Evolutionary conservation across 1,284 basidiomycete species (phyloP), one percentile per base, ranked within the genome.

Genomic region (Ustilago crameri): DNA sequence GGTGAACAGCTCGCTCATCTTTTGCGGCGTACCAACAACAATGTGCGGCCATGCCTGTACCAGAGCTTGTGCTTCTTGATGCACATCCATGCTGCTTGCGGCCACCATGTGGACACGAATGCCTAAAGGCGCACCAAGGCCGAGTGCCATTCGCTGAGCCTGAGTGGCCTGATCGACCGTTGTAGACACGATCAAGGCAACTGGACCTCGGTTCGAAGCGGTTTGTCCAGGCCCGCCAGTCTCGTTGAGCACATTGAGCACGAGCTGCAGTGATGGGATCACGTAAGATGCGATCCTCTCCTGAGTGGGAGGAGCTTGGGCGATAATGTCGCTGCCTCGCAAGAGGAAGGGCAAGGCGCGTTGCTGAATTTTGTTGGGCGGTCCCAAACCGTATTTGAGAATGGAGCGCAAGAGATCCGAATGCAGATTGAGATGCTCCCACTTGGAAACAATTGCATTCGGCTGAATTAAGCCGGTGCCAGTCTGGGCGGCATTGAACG

Each of bases 91-190:
- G 45, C 66, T 56, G 42, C 59, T 70, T 20, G 74, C 70, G 12
- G 71, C 75, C 8, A 73, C 70, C 43, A 79, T 78, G 58, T 79
- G 75, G 3, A 79, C 75, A 18, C 77, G 64, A 35, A 80, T 72
- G 43, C 77, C 79, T 14, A 74, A 60, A 10, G 92, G 90, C 0
- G 92, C 90, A 22, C 95, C 95, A 20, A 98, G 87, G 82, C 96
- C 95, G 46, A 94, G 88, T 73, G 96, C 93, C 89, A 97, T 95
- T 62, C 95, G 91, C 80, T 98, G 94, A 34, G 95, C 95, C 84
- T 98, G 95, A 2, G 93, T 96, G 5, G 95, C 95, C 84, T 98
- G 95, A 84, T 98, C 95, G 18, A 98, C 93, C 0, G 95, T 98
- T 0, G 95, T 97, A 17, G 94, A 96, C 46, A 98, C 89, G 87